phyloP scores from a whole-genome alignment of 257 asterid species.

The Jasminum sambac region DNA sequence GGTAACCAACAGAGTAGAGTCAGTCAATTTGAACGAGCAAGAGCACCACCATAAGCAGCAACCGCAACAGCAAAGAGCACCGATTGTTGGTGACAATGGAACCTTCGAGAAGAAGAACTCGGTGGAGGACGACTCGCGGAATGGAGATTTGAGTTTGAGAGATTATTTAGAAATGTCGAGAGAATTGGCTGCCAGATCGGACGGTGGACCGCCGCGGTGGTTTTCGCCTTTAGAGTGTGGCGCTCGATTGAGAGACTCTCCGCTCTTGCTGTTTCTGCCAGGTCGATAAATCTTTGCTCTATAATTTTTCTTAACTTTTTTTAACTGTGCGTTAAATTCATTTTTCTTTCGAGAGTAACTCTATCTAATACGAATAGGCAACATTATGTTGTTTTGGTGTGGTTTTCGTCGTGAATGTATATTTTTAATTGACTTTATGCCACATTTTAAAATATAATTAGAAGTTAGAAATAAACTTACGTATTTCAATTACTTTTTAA shows the following conservation, averaged over 20 bases:
- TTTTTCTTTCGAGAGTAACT: no score
- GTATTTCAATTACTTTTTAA: no score
- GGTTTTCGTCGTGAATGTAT: no score
- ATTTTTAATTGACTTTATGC: no score
- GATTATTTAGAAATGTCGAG: slow-evolving; percentile 54
- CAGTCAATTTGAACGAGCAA: slow-evolving; percentile 24
- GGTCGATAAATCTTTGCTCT: slow-evolving; percentile 36
- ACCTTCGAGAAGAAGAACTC: slow-evolving; percentile 20
- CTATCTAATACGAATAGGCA: no score
- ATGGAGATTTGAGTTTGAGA: slow-evolving; percentile 29
- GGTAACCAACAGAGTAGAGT: background rate
- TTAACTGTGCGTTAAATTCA: no score
- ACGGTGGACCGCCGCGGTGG: slow-evolving; percentile 87
- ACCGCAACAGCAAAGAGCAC: slow-evolving; percentile 21
- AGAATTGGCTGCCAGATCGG: slow-evolving; percentile 43
- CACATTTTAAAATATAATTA: no score
- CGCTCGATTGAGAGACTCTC: slow-evolving; percentile 39
- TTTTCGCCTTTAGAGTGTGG: slow-evolving; percentile 61
- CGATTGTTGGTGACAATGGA: slow-evolving; percentile 20
- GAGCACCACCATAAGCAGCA: no score
- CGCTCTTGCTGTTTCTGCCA: slow-evolving; percentile 71
- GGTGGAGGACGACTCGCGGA: slow-evolving; percentile 1
- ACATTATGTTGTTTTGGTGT: no score
- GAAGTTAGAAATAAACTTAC: no score
- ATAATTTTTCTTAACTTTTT: no score